A percentile compares a stretch with the other conserved stretches of the same genome.
Evolutionary conservation across 352 stramenopile genomes (phyloP).

Genomic region (Pythium phragmiticola): DNA sequence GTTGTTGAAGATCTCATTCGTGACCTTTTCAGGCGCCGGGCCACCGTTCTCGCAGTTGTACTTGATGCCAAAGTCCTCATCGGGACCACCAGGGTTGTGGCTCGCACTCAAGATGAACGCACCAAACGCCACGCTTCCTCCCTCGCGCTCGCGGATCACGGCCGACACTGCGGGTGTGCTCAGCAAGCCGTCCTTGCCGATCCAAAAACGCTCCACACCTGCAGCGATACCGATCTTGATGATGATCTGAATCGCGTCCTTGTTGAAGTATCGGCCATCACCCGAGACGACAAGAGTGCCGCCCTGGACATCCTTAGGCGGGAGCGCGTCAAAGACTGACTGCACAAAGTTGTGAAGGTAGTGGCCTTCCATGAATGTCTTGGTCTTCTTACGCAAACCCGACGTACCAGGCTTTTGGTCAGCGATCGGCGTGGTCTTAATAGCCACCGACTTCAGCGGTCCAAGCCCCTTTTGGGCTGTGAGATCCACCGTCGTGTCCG

Average conservation of each 20-base stretch:
- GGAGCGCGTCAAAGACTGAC: conserved; percentile 95
- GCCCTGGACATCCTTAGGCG: conserved; percentile 91
- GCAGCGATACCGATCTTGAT: conserved; percentile 96
- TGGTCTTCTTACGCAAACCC: conserved; percentile 98
- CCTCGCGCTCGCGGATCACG: conserved; percentile 94
- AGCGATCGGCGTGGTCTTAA: conserved; percentile 91
- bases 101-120: conserved; percentile 98
- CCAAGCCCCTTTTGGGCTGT: conserved; percentile 92
- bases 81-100: conserved; percentile 98
- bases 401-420: conserved; percentile 98
- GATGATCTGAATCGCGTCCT: conserved; percentile 96
- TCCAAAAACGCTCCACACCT: conserved; percentile 94
- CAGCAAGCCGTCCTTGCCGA: conserved; percentile 94
- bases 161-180: conserved; percentile 97
- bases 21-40: conserved; percentile 96
- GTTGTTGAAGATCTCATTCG: conserved; percentile 95
- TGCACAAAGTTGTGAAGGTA: conserved; percentile 99
- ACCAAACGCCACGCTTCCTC: conserved; percentile 91
- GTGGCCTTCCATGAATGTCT: conserved; percentile 96
- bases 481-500: conserved; percentile 95
- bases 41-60: conserved; percentile 99
- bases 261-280: conserved; percentile 93
- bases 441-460: conserved; percentile 44
- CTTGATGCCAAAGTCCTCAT: conserved; percentile 99
- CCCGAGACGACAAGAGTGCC: conserved; percentile 96